Percentiles rank a stretch among this genome's conserved stretches.
Evolutionary conservation across 768 basidiomycete genomes (phyloP).

Genomic region (Solioccasus polychromus): DNA sequence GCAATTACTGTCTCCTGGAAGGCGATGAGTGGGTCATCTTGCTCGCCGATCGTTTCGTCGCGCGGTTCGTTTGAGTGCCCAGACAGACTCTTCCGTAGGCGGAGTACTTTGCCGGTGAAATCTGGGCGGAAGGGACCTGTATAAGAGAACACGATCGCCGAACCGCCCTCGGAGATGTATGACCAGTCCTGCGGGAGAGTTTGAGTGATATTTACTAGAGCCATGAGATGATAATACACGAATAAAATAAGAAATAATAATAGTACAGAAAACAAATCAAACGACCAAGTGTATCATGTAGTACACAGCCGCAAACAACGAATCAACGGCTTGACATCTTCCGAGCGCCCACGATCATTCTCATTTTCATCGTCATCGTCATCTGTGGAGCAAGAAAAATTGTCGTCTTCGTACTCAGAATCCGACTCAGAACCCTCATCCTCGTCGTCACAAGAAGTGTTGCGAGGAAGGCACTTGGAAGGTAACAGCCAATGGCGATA

Average conservation of each 20-base stretch:
- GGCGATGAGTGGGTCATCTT: slow-evolving; percentile 40
- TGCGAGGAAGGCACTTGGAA: slow-evolving; percentile 22
- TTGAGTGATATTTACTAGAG: slow-evolving; percentile 15
- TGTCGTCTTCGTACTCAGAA: slow-evolving; percentile 26
- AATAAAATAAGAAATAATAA: too few relatives aligned
- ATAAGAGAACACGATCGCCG: slow-evolving; percentile 87
- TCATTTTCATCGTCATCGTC: slow-evolving; percentile 22
- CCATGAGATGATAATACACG: too few relatives aligned
- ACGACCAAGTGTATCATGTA: slow-evolving; percentile 5
- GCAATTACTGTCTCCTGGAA: slow-evolving; percentile 68
- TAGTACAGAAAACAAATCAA: too few relatives aligned
- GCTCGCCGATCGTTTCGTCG: slow-evolving; percentile 28
- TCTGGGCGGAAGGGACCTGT: slow-evolving; percentile 47
- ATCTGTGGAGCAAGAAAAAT: too few relatives aligned
- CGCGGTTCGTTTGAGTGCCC: slow-evolving; percentile 9
- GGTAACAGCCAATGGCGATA: slow-evolving; percentile 60
- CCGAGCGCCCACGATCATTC: slow-evolving; percentile 39
- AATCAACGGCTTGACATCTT: slow-evolving; percentile 39
- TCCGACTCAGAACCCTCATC: slow-evolving; percentile 37
- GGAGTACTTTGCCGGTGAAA: slow-evolving; percentile 67
- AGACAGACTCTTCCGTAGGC: slow-evolving; percentile 78
- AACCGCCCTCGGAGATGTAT: slow-evolving; percentile 92
- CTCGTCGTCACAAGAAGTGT: too few relatives aligned
- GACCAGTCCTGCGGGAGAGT: slow-evolving; percentile 59
- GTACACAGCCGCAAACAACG: slow-evolving; percentile 23